These are phyloP conservation scores for Quercus aquifolioides DNA, from an alignment of 306 rosid genomes.

Conservation along the genomic window DNA sequence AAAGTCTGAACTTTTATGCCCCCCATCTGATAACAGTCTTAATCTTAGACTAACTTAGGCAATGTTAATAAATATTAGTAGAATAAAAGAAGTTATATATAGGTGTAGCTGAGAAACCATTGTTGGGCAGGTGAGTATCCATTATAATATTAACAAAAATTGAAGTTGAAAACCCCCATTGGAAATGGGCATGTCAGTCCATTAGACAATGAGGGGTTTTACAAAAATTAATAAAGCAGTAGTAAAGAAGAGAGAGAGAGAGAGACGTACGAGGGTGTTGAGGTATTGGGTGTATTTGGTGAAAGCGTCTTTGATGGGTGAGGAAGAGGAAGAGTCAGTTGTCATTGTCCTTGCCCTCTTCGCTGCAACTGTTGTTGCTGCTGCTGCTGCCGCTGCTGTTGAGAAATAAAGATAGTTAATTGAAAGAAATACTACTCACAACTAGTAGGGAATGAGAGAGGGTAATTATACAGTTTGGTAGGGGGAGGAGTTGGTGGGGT, in stretches of 20 bases:
- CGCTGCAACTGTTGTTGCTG: constrained; percentile 17
- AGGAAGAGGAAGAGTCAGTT: constrained; percentile 27
- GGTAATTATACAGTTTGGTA: background rate
- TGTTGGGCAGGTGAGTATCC: no score
- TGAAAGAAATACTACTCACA: background rate
- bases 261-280: constrained; percentile 58
- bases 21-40: no score
- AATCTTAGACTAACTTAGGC: no score
- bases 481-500: constrained; percentile 46
- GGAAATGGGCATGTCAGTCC: no score
- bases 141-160: no score
- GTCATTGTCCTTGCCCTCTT: constrained; percentile 63
- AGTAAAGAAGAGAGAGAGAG: background rate
- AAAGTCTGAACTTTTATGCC: background rate
- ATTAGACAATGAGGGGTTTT: no score
- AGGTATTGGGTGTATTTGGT: constrained; percentile 63
- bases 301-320: constrained; percentile 57
- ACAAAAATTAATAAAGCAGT: no score
- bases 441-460: background rate
- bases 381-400: constrained; percentile 39
- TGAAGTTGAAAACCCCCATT: no score
- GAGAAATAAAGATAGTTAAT: background rate
- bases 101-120: no score
- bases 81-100: no score
- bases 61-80: no score